Percentiles rank a stretch among this genome's conserved stretches.
These are phyloP conservation scores for Digitaria exilis DNA, from an alignment of 202 grass and related monocot species.

Conservation along the genomic window DNA sequence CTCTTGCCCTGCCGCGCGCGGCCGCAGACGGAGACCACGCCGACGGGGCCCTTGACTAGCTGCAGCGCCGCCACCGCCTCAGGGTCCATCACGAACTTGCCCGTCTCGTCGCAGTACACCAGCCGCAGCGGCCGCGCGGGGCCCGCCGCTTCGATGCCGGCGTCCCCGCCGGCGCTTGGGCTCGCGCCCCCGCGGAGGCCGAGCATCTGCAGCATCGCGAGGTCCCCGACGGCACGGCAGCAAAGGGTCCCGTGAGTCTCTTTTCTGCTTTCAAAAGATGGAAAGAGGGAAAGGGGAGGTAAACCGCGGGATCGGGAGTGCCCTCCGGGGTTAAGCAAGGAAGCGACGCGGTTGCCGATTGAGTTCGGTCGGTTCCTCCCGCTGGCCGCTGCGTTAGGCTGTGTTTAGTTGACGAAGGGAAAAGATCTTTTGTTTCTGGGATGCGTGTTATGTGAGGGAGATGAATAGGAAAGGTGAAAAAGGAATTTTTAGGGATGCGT, in stretches of 20 bases:
- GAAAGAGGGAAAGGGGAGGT: slow-evolving; percentile 27
- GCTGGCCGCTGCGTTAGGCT: not conserved
- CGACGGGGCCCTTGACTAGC: slow-evolving; percentile 88
- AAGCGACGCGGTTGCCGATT: not conserved
- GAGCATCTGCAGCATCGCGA: slow-evolving; percentile 52
- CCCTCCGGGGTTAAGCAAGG: not conserved
- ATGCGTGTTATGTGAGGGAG: too few species aligned
- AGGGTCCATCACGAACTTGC: slow-evolving; percentile 91
- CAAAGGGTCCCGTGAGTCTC: not conserved
- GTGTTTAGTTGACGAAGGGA: too few species aligned
- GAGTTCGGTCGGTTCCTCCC: slow-evolving; percentile 23
- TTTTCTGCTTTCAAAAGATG: slow-evolving; percentile 40
- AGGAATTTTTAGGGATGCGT: too few species aligned
- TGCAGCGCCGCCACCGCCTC: slow-evolving; percentile 87
- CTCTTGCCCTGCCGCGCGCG: slow-evolving; percentile 99
- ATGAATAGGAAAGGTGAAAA: too few species aligned
- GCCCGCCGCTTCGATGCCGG: not conserved
- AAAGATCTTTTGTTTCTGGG: too few species aligned
- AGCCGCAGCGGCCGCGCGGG: slow-evolving; percentile 69
- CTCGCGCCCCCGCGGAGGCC: slow-evolving; percentile 42
- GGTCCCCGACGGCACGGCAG: slow-evolving; percentile 22
- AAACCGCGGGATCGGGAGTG: not conserved
- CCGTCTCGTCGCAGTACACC: slow-evolving; percentile 88
- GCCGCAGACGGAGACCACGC: slow-evolving; percentile 91
- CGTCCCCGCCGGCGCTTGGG: slow-evolving; percentile 33